Base-by-base conservation (phyloP, 116 monocot genomes). In the Iris pallida region DNA sequence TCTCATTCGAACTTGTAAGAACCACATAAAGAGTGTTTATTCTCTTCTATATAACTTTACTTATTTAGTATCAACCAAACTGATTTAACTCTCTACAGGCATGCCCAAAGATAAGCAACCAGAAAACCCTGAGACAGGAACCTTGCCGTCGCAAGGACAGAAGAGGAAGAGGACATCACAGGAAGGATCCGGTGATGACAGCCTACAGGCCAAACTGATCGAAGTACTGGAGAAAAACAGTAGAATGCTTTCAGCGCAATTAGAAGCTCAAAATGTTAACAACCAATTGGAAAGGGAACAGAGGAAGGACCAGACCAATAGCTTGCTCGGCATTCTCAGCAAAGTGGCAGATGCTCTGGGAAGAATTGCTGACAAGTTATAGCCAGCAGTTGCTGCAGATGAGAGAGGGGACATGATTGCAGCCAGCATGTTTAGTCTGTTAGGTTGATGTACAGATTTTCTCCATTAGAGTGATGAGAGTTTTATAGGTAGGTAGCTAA, bases 341-440 rank as follows among this genome's bases (percentile, higher is more conserved):
- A 98, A 93, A 67, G 80, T 98, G 12, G 93, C 98, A 14, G 98
- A 98, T 73, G 88, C 90, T 59, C 76, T 98, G n/a, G 83, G 83
- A 8, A 90, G 75, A 80, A 98, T 98, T 59, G 98, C 98, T 51
- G 98, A 98, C 59, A 98, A 92, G 73, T 76, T 98, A 14, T 98
- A 88, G 78, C 40, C 30, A 30, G 30, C 3, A 42, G n/a, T 8
- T 45, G 17, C 30, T 1, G 30, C 3, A 42, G n/a, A 17, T 45
- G 17, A 17, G 63, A 46, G 8, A 30, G 30, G 3, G 30, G 16
- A 15, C 63, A 16, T 46, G 30, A 30, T 30, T 30, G 30, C 30
- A 30, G 3, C 30, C 30, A 51, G 49, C 49, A 13, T 51, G 49
- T 51, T 51, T 13, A 51, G 49, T 9, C 13, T 51, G 49, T 7